These are phyloP conservation scores for Cronartium quercuum DNA, from an alignment of 1,284 basidiomycete genomes.

Conservation along the genomic window DNA sequence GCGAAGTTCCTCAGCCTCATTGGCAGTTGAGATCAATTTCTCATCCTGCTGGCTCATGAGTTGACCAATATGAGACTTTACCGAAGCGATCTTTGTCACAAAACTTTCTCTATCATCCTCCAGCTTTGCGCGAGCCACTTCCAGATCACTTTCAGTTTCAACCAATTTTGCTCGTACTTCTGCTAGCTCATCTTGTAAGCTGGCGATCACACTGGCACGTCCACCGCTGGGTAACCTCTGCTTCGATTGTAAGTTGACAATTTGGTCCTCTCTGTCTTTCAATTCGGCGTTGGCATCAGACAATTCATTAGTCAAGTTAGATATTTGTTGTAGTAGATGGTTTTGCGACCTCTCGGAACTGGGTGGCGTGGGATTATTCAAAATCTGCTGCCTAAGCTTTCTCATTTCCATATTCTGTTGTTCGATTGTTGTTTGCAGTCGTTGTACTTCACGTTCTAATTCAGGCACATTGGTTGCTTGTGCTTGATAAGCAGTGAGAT, in stretches of 20 bases:
- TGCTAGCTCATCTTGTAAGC: conserved; percentile 48
- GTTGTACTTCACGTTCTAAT: conserved; percentile 17
- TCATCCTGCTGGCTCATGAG: conserved; percentile 13
- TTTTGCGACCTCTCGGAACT: conserved; percentile 37
- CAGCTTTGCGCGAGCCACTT: neutral
- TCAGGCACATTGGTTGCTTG: neutral
- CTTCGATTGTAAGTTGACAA: conserved; percentile 37
- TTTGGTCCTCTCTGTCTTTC: conserved; percentile 47
- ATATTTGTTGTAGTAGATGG: conserved; percentile 50
- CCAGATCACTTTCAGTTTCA: conserved; percentile 48
- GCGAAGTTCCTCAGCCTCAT: conserved; percentile 16
- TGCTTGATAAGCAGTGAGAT: neutral
- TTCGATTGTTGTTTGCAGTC: conserved; percentile 13
- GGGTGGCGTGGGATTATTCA: conserved; percentile 56
- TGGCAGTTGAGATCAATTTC: neutral
- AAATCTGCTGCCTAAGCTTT: conserved; percentile 36
- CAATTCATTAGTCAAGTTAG: conserved; percentile 50
- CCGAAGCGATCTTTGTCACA: conserved; percentile 1
- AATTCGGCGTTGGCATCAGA: conserved; percentile 54
- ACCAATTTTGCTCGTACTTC: conserved; percentile 42
- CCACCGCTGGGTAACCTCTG: conserved; percentile 5
- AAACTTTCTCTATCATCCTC: neutral
- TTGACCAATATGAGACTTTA: conserved; percentile 4
- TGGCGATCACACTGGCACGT: conserved; percentile 31
- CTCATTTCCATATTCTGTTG: conserved; percentile 34